A percentile compares a stretch with the other conserved stretches of the same genome.
Evolutionary conservation across 495 filamentous ascomycete genomes (phyloP).

Genomic region (Penicillium coprophilum): DNA sequence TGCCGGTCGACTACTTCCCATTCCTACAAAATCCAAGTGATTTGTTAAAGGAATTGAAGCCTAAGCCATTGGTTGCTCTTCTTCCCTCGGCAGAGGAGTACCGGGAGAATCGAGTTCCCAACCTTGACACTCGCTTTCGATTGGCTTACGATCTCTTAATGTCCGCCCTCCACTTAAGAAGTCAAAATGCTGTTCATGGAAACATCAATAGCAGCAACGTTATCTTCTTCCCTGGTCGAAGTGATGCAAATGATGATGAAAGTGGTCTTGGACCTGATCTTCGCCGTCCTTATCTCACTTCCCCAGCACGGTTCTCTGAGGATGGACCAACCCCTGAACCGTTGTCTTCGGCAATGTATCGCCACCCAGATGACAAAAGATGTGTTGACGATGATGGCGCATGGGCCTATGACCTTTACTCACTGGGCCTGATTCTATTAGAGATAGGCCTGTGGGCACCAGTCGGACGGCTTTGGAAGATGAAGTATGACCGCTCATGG

Average conservation of each 20-base stretch:
- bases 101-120: slow-evolving; percentile 47
- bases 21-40: slow-evolving; percentile 48
- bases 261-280: slow-evolving; percentile 54
- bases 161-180: slow-evolving; percentile 73
- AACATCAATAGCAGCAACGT: slow-evolving; percentile 80
- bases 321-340: slow-evolving; percentile 55
- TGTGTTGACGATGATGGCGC: slow-evolving; percentile 51
- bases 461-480: slow-evolving; percentile 64
- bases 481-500: slow-evolving; percentile 61
- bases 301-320: slow-evolving; percentile 76
- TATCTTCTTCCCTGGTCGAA: slow-evolving; percentile 65
- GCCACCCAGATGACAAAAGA: slow-evolving; percentile 72
- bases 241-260: slow-evolving; percentile 41
- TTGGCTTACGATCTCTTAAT: slow-evolving; percentile 77
- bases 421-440: slow-evolving; percentile 76
- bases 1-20: slow-evolving; percentile 61
- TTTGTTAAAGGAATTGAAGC: slow-evolving; percentile 40
- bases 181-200: slow-evolving; percentile 72
- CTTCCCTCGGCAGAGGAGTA: slow-evolving; percentile 48
- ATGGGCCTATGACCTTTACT: slow-evolving; percentile 77
- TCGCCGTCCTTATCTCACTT: slow-evolving; percentile 72
- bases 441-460: slow-evolving; percentile 91
- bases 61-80: slow-evolving; percentile 49
- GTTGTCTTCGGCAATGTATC: slow-evolving; percentile 65
- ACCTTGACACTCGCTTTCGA: slow-evolving; percentile 77